These are phyloP conservation scores for Adiantum capillusveneris DNA, from an alignment of 75 land plant genomes.

Conservation along the genomic window DNA sequence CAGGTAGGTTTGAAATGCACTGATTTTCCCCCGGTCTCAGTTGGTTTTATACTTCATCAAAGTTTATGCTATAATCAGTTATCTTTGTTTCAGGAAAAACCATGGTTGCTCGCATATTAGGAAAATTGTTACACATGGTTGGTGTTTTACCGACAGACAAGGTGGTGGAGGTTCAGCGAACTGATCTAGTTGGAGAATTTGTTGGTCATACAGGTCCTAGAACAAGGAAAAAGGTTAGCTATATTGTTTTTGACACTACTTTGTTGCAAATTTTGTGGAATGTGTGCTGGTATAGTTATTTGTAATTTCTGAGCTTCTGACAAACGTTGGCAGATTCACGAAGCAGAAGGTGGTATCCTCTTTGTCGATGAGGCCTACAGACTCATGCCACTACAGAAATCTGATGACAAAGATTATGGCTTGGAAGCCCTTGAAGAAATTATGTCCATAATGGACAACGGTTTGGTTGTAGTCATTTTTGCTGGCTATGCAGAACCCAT, in stretches of 20 bases:
- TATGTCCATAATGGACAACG: constrained; percentile 79
- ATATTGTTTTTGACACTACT: neutral
- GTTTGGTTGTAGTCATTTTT: constrained; percentile 81
- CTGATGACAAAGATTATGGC: constrained; percentile 86
- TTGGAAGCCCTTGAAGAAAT: constrained; percentile 90
- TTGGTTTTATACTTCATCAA: neutral
- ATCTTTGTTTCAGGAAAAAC: constrained; percentile 65
- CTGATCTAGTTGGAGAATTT: constrained; percentile 96
- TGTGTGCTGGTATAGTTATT: too few relatives aligned
- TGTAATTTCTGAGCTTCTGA: too few relatives aligned
- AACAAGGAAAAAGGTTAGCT: constrained; percentile 67
- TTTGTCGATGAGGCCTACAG: constrained; percentile 88
- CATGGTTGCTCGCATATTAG: constrained; percentile 83
- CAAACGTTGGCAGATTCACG: constrained; percentile 40
- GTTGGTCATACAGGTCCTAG: constrained; percentile 98
- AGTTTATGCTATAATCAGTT: neutral
- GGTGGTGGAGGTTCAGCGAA: constrained; percentile 90
- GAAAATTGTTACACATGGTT: constrained; percentile 77
- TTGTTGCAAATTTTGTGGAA: too few relatives aligned
- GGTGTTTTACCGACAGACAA: constrained; percentile 77
- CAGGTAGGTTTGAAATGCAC: constrained; percentile 54
- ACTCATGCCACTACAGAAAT: constrained; percentile 67
- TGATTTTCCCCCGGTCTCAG: too few relatives aligned
- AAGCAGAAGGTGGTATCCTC: constrained; percentile 83
- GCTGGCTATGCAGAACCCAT: constrained; percentile 93